phyloP scores from a whole-genome alignment of 2,329 filamentous ascomycete species.

The Aspergillus quadrilineatus region DNA sequence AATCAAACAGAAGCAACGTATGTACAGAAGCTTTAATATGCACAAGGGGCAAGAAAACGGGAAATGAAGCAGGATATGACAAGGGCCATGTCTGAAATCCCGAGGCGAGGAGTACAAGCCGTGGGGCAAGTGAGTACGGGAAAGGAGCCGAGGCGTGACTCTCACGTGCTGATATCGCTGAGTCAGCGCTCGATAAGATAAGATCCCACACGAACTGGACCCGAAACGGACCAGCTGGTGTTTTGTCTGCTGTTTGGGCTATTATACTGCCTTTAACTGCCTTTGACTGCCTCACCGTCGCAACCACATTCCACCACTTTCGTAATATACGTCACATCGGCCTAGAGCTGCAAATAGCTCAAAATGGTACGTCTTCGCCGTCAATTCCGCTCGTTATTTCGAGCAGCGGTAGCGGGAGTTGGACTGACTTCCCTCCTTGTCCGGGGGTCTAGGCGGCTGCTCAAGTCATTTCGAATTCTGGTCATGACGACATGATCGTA shows the following conservation, averaged over 20 bases:
- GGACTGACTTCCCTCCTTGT: constrained; percentile 16
- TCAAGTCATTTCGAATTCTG: constrained; percentile 79
- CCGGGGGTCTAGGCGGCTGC: constrained; percentile 49
- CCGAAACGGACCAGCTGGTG: constrained; percentile 28
- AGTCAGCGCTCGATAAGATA: constrained; percentile 29
- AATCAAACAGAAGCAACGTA: not conserved
- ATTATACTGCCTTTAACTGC: constrained; percentile 7
- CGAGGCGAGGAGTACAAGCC: constrained; percentile 7
- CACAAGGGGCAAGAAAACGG: constrained; percentile 4
- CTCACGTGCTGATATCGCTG: constrained; percentile 24
- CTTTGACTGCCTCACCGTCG: not conserved
- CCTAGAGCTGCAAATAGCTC: constrained; percentile 14
- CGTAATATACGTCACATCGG: constrained; percentile 2
- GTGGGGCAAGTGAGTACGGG: constrained; percentile 15
- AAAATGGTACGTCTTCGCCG: constrained; percentile 24
- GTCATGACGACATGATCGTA: constrained; percentile 99
- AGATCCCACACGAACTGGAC: constrained; percentile 21
- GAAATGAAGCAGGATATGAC: not conserved
- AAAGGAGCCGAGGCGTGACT: constrained; percentile 22
- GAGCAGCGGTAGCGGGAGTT: not conserved
- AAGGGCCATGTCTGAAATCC: not conserved
- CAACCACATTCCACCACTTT: not conserved
- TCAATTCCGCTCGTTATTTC: not conserved
- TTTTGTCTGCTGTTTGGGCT: constrained; percentile 18
- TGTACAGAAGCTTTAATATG: not conserved